A percentile compares a stretch with the other conserved stretches of the same genome.
These are phyloP conservation scores for Chlamydomonas incerta DNA, from an alignment of 139 green algal species.

Conservation along the genomic window DNA sequence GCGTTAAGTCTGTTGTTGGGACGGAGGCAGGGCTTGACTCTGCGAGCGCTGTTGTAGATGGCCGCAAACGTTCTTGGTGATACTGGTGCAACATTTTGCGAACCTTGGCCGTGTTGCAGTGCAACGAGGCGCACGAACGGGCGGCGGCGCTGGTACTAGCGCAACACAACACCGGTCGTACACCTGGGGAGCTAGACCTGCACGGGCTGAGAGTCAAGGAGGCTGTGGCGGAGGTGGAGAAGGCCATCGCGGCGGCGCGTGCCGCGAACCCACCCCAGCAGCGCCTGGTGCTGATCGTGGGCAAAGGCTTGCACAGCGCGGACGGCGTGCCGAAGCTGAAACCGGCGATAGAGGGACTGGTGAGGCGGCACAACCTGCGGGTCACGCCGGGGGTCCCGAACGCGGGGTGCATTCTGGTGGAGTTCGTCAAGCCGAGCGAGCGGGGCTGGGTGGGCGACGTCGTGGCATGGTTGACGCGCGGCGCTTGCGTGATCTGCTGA, in stretches of 20 bases:
- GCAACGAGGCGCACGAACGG: not conserved
- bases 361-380: not conserved
- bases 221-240: slow-evolving; percentile 7
- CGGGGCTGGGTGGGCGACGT: slow-evolving; percentile 19
- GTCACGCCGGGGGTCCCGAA: slow-evolving; percentile 25
- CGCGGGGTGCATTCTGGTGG: slow-evolving; percentile 31
- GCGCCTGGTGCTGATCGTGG: slow-evolving; percentile 29
- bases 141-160: not conserved
- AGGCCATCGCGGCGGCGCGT: not conserved
- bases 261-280: not conserved
- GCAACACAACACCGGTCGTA: not conserved
- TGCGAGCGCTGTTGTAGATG: no score
- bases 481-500: slow-evolving; percentile 45
- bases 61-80: not conserved
- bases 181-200: not conserved
- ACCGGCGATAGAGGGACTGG: not conserved
- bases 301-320: slow-evolving; percentile 22
- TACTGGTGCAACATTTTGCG: not conserved
- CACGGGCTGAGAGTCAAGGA: slow-evolving; percentile 26
- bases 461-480: not conserved
- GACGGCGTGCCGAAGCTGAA: slow-evolving; percentile 1
- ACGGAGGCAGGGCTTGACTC: no score
- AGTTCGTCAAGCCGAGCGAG: slow-evolving; percentile 22
- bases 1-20: no score
- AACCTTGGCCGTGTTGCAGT: no score